Evolutionary conservation across 2,329 filamentous ascomycete species (phyloP), one percentile per base, ranked within the genome.

Genomic region (Neonectria sp.): DNA sequence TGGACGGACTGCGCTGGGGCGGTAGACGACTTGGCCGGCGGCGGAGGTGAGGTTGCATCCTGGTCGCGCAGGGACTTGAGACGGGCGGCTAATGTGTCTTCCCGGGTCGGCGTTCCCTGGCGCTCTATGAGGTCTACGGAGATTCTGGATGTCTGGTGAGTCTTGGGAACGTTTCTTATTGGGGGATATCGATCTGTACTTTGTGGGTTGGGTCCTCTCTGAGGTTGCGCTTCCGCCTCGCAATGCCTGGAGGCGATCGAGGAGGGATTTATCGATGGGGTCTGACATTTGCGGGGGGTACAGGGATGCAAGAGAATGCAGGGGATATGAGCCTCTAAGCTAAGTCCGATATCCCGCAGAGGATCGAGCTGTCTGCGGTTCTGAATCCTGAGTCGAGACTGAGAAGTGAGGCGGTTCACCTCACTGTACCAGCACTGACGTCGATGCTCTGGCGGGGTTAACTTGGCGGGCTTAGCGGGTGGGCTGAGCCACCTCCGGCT

Each of bases 171-270:
- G 31, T 6, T 46, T 52, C 25, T 29, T 8, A 31, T 52, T 29
- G 29, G 29, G 17, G 29, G 63, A 45, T 37, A 45, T 45, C 53
- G 21, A 48, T 64, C 65, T 78, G 79, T 84, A 86, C 85, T 81
- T 82, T 78, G 80, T 72, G 21, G 81, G 75, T 65, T 56, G 82
- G 73, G 33, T 74, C 76, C 59, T 84, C 15, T 67, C 66, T 71
- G 68, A 79, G 73, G 76, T 84, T 83, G 72, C 69, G 67, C 71
- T 76, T 27, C 71, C 69, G 25, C 79, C 80, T 55, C 80, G 77
- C 43, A 90, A 79, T 11, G 88, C 88, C 58, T 88, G 87, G 33
- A 90, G 81, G 33, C 88, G 84, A 63, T 87, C 84, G 25, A 89
- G 78, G 27, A 90, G 79, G 24, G 83, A 84, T 67, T 80, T 82